phyloP scores from a whole-genome alignment of 441 rosid species.

The Theobroma grandiflorum region DNA sequence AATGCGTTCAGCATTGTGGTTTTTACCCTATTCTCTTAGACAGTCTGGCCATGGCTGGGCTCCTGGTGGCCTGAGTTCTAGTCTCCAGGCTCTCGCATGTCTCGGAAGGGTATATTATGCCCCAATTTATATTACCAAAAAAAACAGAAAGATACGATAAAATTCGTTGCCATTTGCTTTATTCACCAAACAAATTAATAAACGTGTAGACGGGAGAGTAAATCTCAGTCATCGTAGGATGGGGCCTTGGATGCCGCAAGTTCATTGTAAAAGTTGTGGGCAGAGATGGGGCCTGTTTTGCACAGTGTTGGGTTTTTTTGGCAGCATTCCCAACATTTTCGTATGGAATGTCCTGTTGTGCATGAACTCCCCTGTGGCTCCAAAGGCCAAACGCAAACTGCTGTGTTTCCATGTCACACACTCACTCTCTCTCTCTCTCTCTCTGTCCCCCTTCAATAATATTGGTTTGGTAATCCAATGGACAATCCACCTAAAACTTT shows the following conservation, averaged over 20 bases:
- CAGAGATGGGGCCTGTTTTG: neutral
- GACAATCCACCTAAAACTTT: neutral
- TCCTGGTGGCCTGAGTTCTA: neutral
- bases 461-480: neutral
- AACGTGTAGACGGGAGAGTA: too few species aligned
- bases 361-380: neutral
- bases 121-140: neutral
- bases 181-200: too few species aligned
- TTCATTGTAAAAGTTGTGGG: neutral
- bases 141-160: neutral
- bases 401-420: neutral
- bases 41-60: neutral
- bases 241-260: neutral
- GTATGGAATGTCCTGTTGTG: conserved; percentile 10
- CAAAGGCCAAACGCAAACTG: neutral
- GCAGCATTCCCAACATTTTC: conserved; percentile 5
- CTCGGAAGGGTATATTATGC: neutral
- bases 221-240: neutral
- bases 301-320: neutral
- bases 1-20: neutral
- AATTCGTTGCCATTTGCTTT: neutral
- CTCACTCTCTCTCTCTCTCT: too few species aligned
- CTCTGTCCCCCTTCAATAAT: neutral
- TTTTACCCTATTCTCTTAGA: neutral
- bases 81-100: neutral